A percentile compares a stretch with the other conserved stretches of the same genome.
phyloP scores from a whole-genome alignment of 2,329 filamentous ascomycete species.

The Alternaria conjuncta region DNA sequence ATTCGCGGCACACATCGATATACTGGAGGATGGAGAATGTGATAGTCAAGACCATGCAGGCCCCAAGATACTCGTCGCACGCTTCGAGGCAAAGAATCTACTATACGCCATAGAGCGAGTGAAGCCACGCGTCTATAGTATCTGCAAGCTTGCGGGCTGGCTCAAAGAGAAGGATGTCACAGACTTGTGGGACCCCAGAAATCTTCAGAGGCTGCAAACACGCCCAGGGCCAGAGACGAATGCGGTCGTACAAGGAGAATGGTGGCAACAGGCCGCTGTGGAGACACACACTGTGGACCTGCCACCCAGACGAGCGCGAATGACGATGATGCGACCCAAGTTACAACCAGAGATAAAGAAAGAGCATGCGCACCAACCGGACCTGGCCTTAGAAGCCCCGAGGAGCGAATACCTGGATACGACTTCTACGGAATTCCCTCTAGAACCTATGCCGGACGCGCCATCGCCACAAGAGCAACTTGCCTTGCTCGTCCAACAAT shows the following conservation, averaged over 20 bases:
- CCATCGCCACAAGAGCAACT: slow-evolving; percentile 51
- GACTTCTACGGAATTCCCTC: slow-evolving; percentile 5
- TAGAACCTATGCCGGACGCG: slow-evolving; percentile 7
- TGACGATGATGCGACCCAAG: slow-evolving; percentile 41
- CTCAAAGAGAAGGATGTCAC: slow-evolving; percentile 64
- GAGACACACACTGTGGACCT: slow-evolving; percentile 19
- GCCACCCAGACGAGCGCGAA: slow-evolving; percentile 30
- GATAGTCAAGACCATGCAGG: slow-evolving; percentile 1
- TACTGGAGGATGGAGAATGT: slow-evolving; percentile 35
- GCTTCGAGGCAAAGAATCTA: slow-evolving; percentile 62
- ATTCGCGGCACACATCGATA: slow-evolving; percentile 44
- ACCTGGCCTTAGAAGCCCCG: neutral
- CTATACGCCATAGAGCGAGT: slow-evolving; percentile 82
- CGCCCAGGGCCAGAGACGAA: slow-evolving; percentile 55
- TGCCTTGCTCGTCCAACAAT: slow-evolving; percentile 56
- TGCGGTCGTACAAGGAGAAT: slow-evolving; percentile 14
- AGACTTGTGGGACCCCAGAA: slow-evolving; percentile 33
- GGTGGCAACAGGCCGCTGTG: slow-evolving; percentile 44
- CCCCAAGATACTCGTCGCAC: slow-evolving; percentile 44
- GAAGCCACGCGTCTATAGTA: slow-evolving; percentile 64
- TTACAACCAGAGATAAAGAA: slow-evolving; percentile 6
- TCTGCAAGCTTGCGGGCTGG: slow-evolving; percentile 73
- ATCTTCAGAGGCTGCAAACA: slow-evolving; percentile 60
- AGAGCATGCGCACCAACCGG: slow-evolving; percentile 2
- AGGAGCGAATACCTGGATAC: neutral